Base-by-base conservation (phyloP, 1,139 yeast species). In the Zygoascus meyerae region DNA sequence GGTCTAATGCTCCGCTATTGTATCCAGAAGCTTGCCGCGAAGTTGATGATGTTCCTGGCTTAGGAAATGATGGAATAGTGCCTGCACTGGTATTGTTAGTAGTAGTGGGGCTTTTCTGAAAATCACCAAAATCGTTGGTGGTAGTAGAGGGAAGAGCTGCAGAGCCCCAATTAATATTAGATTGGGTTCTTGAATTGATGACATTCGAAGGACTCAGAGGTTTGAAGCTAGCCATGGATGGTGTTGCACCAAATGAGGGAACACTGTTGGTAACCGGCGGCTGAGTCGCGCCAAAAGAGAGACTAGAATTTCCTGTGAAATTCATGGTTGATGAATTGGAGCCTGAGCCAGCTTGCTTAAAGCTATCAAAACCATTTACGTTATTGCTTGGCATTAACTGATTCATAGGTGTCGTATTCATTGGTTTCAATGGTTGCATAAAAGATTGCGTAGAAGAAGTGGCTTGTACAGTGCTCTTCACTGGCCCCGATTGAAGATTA, bases 1-100 rank as follows among this genome's bases (percentile, higher is more conserved):
- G 59, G 32, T 52, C 54, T 42, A 57, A 45, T 15, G 52, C 45
- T 7, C 46, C 43, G 5, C 15, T 15, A 10, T 35, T 34, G 15
- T 8, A 7, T n/a, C 37, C 37, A 16, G 38, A 28, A n/a, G 29
- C 15, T 8, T 26, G 38, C 15, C 10, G 12, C 5, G 34, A 11
- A 14, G 18, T 29, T 5, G 40, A 3, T 2, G 42, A 34, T 11
- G 21, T 15, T 11, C 30, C 30, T 17, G 15, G 29, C 29, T 21
- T 17, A 14, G 39, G 39, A 14, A 31, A 39, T n/a, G 45, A 17
- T 15, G 39, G 36, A 16, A 32, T 17, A 10, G 42, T 21, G 11
- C 8, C 15, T 5, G 42, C 17, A 28, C 16, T 28, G 18, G 39
- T 12, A 26, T 15, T 26, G 7, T 37, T 21, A 2, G 49, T 45